These are phyloP conservation scores for Jimgerdemannia lactiflua DNA, from an alignment of 192 early-diverging fungal species.

Conservation along the genomic window DNA sequence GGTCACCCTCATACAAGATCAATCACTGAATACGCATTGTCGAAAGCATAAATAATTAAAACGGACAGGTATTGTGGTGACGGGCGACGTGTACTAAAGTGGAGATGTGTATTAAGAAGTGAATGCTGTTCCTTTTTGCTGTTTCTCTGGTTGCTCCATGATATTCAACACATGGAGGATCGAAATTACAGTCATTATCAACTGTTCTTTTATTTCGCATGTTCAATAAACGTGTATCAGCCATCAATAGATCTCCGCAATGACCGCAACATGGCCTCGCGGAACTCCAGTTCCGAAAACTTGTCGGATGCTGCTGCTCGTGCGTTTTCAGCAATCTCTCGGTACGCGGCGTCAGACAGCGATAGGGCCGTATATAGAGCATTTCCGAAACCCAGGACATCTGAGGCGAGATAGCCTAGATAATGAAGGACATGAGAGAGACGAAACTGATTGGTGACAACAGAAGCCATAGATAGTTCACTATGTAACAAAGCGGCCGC, in stretches of 20 bases:
- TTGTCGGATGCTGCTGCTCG: slow-evolving; percentile 56
- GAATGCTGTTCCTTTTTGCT: too few relatives aligned
- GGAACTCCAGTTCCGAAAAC: slow-evolving; percentile 72
- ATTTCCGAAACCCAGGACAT: slow-evolving; percentile 63
- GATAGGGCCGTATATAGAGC: slow-evolving; percentile 44
- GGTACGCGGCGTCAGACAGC: slow-evolving; percentile 35
- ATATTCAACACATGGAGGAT: too few relatives aligned
- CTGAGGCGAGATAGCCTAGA: slow-evolving; percentile 62
- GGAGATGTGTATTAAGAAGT: too few relatives aligned
- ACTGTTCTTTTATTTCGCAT: too few relatives aligned
- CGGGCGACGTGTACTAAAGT: too few relatives aligned
- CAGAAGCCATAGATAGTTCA: not conserved
- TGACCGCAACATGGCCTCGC: slow-evolving; percentile 17
- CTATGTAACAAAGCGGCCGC: too few relatives aligned
- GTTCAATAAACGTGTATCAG: not conserved
- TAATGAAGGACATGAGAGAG: slow-evolving; percentile 13
- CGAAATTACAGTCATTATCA: too few relatives aligned
- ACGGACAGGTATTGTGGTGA: too few relatives aligned
- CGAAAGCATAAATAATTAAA: too few relatives aligned
- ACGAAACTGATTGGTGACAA: not conserved
- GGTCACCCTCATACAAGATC: too few relatives aligned
- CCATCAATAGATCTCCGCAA: slow-evolving; percentile 14
- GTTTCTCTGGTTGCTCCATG: too few relatives aligned
- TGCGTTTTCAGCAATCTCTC: slow-evolving; percentile 56
- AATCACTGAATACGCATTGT: too few relatives aligned